Percentiles rank a stretch among this genome's conserved stretches.
These are phyloP conservation scores for Limonomyces culmigenus DNA, from an alignment of 1,284 basidiomycete species.

Conservation along the genomic window DNA sequence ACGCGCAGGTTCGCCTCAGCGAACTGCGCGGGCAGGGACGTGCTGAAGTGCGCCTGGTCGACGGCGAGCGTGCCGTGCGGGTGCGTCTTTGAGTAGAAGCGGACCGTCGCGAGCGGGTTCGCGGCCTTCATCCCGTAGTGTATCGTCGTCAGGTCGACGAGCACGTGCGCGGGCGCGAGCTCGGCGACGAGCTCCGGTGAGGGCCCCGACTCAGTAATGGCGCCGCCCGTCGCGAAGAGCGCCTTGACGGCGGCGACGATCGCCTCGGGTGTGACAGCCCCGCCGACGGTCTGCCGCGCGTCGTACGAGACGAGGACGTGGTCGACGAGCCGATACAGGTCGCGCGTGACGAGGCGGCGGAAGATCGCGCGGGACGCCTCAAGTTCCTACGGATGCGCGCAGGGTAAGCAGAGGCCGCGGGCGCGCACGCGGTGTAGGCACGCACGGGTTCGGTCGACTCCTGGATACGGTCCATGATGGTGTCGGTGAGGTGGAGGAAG, in stretches of 20 bases:
- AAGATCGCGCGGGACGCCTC: conserved; percentile 39
- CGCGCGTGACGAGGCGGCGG: conserved; percentile 35
- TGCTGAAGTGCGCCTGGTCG: conserved; percentile 41
- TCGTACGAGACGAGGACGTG: conserved; percentile 42
- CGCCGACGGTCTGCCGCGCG: conserved; percentile 18
- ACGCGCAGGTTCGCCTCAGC: conserved; percentile 48
- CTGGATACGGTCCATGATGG: conserved; percentile 43
- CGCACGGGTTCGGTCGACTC: conserved; percentile 28
- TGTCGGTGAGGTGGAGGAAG: conserved; percentile 50
- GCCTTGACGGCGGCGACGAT: conserved; percentile 35
- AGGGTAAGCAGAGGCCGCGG: background rate
- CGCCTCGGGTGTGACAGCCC: conserved; percentile 29
- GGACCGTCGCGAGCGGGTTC: conserved; percentile 50
- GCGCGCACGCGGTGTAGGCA: background rate
- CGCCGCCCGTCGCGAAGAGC: conserved; percentile 5
- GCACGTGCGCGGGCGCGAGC: conserved; percentile 32
- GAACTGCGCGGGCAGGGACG: conserved; percentile 39
- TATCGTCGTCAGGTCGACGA: conserved; percentile 42
- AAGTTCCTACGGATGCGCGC: conserved; percentile 28
- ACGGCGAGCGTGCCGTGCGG: conserved; percentile 31
- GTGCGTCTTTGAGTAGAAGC: conserved; percentile 58
- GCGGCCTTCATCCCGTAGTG: conserved; percentile 60
- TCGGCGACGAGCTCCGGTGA: conserved; percentile 14
- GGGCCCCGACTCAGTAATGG: conserved; percentile 5
- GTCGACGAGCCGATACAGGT: conserved; percentile 56